These are phyloP conservation scores for Avena insularis DNA, from an alignment of 176 grass and related monocot species.

Conservation along the genomic window DNA sequence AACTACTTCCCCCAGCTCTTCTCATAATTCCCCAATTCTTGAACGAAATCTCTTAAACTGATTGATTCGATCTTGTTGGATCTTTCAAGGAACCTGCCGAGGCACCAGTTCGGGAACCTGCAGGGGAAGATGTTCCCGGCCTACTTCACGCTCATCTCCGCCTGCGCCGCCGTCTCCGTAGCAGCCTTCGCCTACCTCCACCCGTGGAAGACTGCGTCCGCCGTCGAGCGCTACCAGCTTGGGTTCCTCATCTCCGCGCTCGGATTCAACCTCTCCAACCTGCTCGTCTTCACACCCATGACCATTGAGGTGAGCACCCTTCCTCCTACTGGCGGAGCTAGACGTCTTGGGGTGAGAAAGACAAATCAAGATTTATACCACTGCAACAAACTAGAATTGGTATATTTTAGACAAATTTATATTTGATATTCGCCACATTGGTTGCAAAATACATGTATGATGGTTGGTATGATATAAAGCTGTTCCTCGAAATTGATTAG, in stretches of 20 bases:
- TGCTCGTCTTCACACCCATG: slow-evolving; percentile 95
- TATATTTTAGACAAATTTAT: neutral
- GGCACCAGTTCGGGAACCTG: slow-evolving; percentile 95
- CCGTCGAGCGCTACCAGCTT: slow-evolving; percentile 83
- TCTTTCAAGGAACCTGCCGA: slow-evolving; percentile 76
- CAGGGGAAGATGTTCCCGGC: slow-evolving; percentile 98
- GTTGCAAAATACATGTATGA: neutral
- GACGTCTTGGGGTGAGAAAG: neutral
- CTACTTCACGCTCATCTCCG: slow-evolving; percentile 79
- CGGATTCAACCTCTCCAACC: slow-evolving; percentile 85
- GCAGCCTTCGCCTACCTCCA: slow-evolving; percentile 90
- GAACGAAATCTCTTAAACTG: no score
- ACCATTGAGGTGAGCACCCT: slow-evolving; percentile 74
- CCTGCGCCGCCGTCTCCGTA: slow-evolving; percentile 73
- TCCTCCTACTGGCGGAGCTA: neutral
- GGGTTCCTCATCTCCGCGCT: slow-evolving; percentile 83
- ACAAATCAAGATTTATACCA: neutral
- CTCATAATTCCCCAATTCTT: no score
- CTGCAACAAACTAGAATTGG: neutral
- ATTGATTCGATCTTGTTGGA: neutral
- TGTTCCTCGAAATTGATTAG: slow-evolving; percentile 1
- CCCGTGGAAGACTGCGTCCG: slow-evolving; percentile 80
- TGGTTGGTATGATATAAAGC: neutral
- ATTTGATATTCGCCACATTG: neutral
- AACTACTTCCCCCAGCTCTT: neutral